Evolutionary conservation across 345 rosid genomes (phyloP), one percentile per base, ranked within the genome.

Genomic region (Ailanthus altissimus): DNA sequence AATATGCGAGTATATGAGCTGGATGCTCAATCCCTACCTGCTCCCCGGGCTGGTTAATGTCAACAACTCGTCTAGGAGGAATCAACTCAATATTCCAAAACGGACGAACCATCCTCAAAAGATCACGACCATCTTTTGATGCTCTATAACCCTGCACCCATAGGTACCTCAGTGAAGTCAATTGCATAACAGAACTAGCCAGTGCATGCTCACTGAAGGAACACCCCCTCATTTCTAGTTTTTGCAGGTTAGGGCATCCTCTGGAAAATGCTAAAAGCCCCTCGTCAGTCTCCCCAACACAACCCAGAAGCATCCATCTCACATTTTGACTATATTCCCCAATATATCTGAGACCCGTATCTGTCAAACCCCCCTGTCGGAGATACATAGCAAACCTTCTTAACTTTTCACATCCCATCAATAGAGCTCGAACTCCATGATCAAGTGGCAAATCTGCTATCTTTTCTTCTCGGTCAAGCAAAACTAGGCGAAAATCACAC

Each of bases 121-220:
- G 86, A 79, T 89, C 98, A 53, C 71, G 88, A 40, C 93, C 90
- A 0, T 79, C 63, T 21, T 65, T 2, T 5, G 95, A 85, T 74
- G 79, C 87, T 86, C 90, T 78, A 57, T 94, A 97, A 0, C 99
- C 98, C 79, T 97, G 98, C 70, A 97, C 97, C 99, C 99, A 97
- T 43, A 97, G 76, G 75, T 92, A 97, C 84, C 99, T 92, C 77
- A 97, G 80, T 46, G 97, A 91, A 68, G 89, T 73, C 78, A 97
- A 74, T 36, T 85, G 88, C 84, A 74, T 71, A 6, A 82, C 98
- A 25, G 96, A 92, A 42, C 64, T 80, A 10, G 98, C 94, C 16
- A 97, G 78, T 26, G 97, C 99, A 21, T 62, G 72, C 80, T 92
- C 98, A 11, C 90, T 92, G 86, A 97, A 97, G 84, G 86, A 87